These are phyloP conservation scores for Tolypocladium capitatum DNA, from an alignment of 2,329 filamentous ascomycete genomes.

Conservation along the genomic window DNA sequence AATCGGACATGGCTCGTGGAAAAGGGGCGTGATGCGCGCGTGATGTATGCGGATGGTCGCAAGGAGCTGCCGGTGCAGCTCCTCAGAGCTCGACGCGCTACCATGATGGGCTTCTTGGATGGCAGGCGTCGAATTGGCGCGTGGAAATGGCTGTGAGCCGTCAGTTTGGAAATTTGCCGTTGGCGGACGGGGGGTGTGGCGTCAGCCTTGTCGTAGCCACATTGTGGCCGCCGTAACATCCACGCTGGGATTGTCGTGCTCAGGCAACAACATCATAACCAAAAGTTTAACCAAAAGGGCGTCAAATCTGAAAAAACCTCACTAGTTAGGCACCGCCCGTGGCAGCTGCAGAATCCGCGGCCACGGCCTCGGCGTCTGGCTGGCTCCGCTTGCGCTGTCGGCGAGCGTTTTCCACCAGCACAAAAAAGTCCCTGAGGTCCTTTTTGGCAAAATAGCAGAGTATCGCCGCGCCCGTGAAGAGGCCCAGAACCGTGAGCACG, in stretches of 20 bases:
- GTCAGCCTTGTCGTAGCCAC: not conserved
- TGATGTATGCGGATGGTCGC: constrained; percentile 5
- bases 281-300: not conserved
- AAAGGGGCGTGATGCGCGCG: constrained; percentile 13
- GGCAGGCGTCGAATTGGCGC: constrained; percentile 1
- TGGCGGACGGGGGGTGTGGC: not conserved
- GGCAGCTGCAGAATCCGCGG: not conserved
- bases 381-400: not conserved
- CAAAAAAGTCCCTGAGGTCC: constrained; percentile 17
- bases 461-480: constrained; percentile 15
- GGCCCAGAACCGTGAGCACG: constrained; percentile 17
- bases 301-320: not conserved
- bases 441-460: constrained; percentile 17
- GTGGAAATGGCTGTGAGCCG: not conserved
- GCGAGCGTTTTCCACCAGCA: constrained; percentile 6
- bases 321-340: not conserved
- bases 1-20: constrained; percentile 13
- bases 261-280: not conserved
- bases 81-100: constrained; percentile 16
- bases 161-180: not conserved
- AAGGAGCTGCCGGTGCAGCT: constrained; percentile 12
- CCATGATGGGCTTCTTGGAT: constrained; percentile 10
- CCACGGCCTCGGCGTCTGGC: not conserved
- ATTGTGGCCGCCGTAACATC: not conserved
- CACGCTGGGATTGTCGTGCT: too few relatives aligned